phyloP scores from a whole-genome alignment of 2,329 filamentous ascomycete genomes.

The Sclerotinia spermophila region DNA sequence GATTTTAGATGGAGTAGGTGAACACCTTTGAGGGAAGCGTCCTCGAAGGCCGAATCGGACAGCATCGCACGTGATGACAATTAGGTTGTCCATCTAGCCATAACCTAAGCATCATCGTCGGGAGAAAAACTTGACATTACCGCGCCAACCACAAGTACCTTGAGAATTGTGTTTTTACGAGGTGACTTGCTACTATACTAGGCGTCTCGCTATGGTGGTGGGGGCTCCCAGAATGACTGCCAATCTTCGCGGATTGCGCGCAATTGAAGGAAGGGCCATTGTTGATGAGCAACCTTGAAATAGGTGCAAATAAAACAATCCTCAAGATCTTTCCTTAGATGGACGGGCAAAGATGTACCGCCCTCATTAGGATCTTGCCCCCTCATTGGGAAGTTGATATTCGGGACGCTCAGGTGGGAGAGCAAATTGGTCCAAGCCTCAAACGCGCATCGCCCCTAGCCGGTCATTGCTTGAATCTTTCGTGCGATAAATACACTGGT shows the following conservation, averaged over 20 bases:
- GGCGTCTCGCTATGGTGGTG: not conserved
- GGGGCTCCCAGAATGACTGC: not conserved
- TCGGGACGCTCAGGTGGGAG: constrained; percentile 1
- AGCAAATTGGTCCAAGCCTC: not conserved
- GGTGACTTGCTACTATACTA: not conserved
- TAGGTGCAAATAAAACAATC: not conserved
- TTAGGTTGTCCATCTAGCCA: constrained; percentile 3
- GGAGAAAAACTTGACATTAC: constrained; percentile 3
- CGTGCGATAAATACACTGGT: not conserved
- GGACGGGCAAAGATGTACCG: not conserved
- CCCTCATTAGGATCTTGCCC: not conserved
- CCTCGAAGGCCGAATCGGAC: constrained; percentile 1
- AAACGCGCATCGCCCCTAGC: not conserved
- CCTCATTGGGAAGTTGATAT: not conserved
- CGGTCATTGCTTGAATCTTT: not conserved
- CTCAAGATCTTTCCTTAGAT: not conserved
- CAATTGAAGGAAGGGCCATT: not conserved
- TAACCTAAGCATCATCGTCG: not conserved
- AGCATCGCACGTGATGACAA: not conserved
- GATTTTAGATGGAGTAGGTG: not conserved
- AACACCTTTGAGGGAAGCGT: not conserved
- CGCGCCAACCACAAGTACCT: not conserved
- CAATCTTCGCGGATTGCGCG: not conserved
- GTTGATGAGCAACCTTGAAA: not conserved
- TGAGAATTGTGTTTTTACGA: not conserved